These are phyloP conservation scores for Crotalaria pallida DNA, from an alignment of 306 rosid species.

Conservation along the genomic window DNA sequence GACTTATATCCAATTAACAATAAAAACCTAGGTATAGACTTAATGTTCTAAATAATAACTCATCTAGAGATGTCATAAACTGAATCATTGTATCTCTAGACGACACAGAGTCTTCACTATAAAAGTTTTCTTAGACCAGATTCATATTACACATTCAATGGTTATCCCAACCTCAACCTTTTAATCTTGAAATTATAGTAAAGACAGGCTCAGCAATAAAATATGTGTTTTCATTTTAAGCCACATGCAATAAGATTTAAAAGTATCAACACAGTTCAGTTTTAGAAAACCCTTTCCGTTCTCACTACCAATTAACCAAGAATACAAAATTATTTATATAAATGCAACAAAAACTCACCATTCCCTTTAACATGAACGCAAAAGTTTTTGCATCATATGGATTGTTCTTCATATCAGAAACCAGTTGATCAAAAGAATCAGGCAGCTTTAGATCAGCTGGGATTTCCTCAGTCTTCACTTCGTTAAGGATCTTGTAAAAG, in stretches of 20 bases:
- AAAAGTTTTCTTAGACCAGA: background rate
- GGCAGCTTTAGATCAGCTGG: conserved; percentile 75
- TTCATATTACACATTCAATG: background rate
- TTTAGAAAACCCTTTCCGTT: conserved; percentile 4
- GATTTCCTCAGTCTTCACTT: conserved; percentile 78
- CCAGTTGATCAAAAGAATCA: conserved; percentile 73
- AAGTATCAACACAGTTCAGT: conserved; percentile 8
- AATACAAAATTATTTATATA: background rate
- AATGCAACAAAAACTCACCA: conserved; percentile 50
- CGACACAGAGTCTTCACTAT: background rate
- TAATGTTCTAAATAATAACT: background rate
- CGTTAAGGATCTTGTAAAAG: conserved; percentile 76
- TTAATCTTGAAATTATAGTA: conserved; percentile 8
- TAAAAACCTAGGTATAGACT: background rate
- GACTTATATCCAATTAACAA: background rate
- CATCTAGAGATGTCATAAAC: background rate
- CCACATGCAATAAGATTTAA: background rate
- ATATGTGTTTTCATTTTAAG: background rate
- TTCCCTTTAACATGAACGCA: conserved; percentile 78
- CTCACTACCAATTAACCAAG: conserved; percentile 12
- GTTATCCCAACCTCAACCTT: background rate
- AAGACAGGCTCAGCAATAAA: background rate
- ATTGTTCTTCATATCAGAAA: conserved; percentile 81
- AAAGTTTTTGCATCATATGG: conserved; percentile 84
- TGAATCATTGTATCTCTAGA: background rate